phyloP scores from a whole-genome alignment of 768 basidiomycete genomes.

The Tylopilus felleus region DNA sequence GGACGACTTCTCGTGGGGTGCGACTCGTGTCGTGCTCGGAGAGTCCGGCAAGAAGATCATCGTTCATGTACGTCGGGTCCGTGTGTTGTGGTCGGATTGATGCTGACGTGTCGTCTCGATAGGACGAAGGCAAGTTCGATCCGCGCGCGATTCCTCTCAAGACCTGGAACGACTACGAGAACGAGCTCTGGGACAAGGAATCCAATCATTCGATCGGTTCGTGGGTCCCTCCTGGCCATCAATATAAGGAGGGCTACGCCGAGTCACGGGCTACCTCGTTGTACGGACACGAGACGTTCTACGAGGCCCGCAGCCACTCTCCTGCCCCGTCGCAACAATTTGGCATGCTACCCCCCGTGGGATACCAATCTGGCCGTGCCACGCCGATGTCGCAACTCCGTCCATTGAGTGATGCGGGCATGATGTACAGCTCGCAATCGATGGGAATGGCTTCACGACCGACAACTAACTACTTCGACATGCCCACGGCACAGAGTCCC shows the following conservation, averaged over 20 bases:
- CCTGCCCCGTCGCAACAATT: conserved; percentile 67
- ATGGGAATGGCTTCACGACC: conserved; percentile 66
- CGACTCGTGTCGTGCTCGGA: conserved; percentile 87
- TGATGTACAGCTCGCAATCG: conserved; percentile 60
- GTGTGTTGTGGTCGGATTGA: not conserved
- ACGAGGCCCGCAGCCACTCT: conserved; percentile 72
- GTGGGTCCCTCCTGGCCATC: conserved; percentile 78
- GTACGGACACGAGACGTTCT: conserved; percentile 85
- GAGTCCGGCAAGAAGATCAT: conserved; percentile 95
- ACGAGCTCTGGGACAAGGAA: conserved; percentile 97
- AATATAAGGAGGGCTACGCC: conserved; percentile 69
- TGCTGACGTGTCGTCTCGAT: conserved; percentile 5
- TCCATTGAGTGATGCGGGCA: conserved; percentile 31
- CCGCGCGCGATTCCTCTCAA: conserved; percentile 90
- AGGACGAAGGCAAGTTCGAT: conserved; percentile 99
- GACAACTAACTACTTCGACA: conserved; percentile 72
- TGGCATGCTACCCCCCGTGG: conserved; percentile 54
- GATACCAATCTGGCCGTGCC: conserved; percentile 75
- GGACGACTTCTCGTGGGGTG: conserved; percentile 98
- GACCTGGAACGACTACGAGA: conserved; percentile 96
- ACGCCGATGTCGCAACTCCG: conserved; percentile 55
- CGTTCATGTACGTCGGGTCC: conserved; percentile 66
- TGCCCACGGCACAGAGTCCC: conserved; percentile 50
- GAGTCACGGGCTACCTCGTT: conserved; percentile 77
- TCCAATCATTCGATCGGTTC: conserved; percentile 94